Evolutionary conservation across 2,329 filamentous ascomycete genomes (phyloP).

Genomic region (Arthroderma sp.): DNA sequence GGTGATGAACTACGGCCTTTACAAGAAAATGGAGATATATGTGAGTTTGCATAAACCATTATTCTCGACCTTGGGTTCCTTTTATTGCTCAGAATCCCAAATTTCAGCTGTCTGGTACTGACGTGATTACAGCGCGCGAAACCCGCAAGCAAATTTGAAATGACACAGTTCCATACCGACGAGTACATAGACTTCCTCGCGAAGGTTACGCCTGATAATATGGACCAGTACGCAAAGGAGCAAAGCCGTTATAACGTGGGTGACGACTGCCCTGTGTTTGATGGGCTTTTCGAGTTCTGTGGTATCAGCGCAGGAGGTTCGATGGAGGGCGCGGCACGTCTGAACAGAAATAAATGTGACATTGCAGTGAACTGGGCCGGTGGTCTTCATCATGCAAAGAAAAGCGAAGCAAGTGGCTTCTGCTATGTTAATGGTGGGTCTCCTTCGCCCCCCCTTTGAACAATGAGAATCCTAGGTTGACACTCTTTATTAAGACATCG

Average conservation of each 20-base stretch:
- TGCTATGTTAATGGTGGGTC: constrained; percentile 79
- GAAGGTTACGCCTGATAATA: constrained; percentile 96
- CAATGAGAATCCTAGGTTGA: constrained; percentile 14
- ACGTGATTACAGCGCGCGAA: constrained; percentile 54
- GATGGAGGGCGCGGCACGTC: constrained; percentile 57
- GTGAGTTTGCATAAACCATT: constrained; percentile 31
- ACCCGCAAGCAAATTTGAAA: constrained; percentile 59
- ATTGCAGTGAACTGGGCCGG: constrained; percentile 78
- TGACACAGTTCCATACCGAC: constrained; percentile 63
- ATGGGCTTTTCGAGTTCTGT: constrained; percentile 59
- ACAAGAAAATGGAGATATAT: constrained; percentile 63
- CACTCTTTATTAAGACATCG: constrained; percentile 42
- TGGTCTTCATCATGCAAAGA: constrained; percentile 92
- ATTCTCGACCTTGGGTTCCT: neutral
- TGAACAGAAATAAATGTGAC: constrained; percentile 57
- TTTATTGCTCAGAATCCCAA: neutral
- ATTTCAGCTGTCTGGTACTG: neutral
- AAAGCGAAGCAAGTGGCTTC: constrained; percentile 86
- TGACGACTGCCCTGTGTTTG: constrained; percentile 54
- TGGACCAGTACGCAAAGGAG: constrained; percentile 84
- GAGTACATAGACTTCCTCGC: constrained; percentile 62
- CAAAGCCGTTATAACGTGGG: constrained; percentile 68
- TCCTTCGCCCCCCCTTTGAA: neutral
- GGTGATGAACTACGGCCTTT: constrained; percentile 62
- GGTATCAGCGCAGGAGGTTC: constrained; percentile 57